Evolutionary conservation across 805 yeast species (phyloP).

Genomic region (Pichia membranifaciens): DNA sequence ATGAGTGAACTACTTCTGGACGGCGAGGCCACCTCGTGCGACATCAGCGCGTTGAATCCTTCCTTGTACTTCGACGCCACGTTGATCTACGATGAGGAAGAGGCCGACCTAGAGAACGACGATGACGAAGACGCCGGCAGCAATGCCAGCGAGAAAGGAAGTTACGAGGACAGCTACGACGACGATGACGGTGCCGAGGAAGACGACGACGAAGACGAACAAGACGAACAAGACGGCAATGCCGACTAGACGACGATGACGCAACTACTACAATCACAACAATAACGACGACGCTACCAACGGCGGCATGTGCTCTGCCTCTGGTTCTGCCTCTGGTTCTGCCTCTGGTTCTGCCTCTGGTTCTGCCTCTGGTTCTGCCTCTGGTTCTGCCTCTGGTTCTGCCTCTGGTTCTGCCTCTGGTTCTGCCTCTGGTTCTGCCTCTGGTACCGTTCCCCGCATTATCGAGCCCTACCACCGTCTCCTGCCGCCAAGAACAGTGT

Average conservation of each 20-base stretch:
- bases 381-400: too few species aligned
- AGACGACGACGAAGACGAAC: slow-evolving; percentile 5
- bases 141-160: slow-evolving; percentile 15
- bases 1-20: slow-evolving; percentile 83
- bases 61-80: slow-evolving; percentile 77
- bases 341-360: too few species aligned
- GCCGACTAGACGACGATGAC: not conserved
- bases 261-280: too few species aligned
- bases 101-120: slow-evolving; percentile 24
- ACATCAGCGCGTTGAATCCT: slow-evolving; percentile 79
- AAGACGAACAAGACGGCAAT: not conserved
- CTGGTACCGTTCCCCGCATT: too few species aligned
- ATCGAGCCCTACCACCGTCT: too few species aligned
- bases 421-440: too few species aligned
- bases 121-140: slow-evolving; percentile 20
- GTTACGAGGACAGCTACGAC: slow-evolving; percentile 15
- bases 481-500: too few species aligned
- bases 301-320: too few species aligned
- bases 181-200: slow-evolving; percentile 19
- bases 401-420: too few species aligned
- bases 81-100: slow-evolving; percentile 31
- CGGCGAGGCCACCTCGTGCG: slow-evolving; percentile 73
- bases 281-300: too few species aligned
- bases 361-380: too few species aligned
- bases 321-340: too few species aligned